phyloP scores from a whole-genome alignment of 2,329 filamentous ascomycete genomes.

The Scytalidium sp. region DNA sequence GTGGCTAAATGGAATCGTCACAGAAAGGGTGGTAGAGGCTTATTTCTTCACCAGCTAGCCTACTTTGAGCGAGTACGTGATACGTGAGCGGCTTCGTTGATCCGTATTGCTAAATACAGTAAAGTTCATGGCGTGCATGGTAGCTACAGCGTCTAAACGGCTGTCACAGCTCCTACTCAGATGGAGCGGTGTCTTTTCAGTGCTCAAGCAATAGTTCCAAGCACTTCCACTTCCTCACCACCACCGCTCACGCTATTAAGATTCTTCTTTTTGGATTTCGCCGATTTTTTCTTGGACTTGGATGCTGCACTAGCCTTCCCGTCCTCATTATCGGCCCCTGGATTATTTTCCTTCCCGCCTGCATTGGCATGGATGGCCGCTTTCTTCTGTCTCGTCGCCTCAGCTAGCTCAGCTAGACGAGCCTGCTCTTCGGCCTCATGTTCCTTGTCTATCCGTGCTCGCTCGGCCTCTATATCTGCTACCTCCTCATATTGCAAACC shows the following conservation, averaged over 20 bases:
- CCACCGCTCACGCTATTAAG: constrained; percentile 21
- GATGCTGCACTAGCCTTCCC: constrained; percentile 13
- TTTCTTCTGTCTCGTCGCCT: constrained; percentile 22
- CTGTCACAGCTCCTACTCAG: neutral
- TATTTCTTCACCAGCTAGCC: too few species aligned
- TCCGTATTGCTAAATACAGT: too few species aligned
- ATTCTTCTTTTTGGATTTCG: constrained; percentile 24
- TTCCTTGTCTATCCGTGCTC: constrained; percentile 36
- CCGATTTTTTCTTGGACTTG: constrained; percentile 9
- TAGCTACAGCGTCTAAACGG: neutral
- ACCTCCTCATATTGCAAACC: constrained; percentile 52
- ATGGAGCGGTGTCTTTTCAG: neutral
- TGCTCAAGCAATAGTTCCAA: constrained; percentile 18
- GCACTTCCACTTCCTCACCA: constrained; percentile 26
- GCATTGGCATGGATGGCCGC: constrained; percentile 16
- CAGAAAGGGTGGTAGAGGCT: too few species aligned
- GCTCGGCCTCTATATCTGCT: constrained; percentile 54
- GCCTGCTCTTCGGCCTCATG: constrained; percentile 44
- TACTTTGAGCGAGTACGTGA: too few species aligned
- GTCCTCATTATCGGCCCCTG: constrained; percentile 6
- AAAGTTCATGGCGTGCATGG: too few species aligned
- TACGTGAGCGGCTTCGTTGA: too few species aligned
- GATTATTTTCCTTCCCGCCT: constrained; percentile 18
- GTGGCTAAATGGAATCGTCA: too few species aligned
- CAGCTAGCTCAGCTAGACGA: constrained; percentile 37